phyloP scores from a whole-genome alignment of 2,329 filamentous ascomycete species.

The Beauveria medogensis region DNA sequence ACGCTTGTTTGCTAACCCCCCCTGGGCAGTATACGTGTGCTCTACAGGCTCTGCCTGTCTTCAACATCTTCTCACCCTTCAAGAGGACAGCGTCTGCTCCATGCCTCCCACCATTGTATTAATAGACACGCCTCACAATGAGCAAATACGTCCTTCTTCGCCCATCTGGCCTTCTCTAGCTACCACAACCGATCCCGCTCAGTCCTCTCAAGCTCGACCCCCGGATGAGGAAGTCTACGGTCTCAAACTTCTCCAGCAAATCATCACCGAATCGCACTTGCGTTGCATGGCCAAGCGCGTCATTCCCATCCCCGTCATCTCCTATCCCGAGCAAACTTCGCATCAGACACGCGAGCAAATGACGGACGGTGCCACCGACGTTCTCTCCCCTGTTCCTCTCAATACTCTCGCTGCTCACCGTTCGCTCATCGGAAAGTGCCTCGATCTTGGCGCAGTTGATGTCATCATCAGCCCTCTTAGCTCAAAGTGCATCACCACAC shows the following conservation, averaged over 20 bases:
- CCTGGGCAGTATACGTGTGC: constrained; percentile 43
- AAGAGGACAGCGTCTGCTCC: constrained; percentile 43
- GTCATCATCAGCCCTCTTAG: constrained; percentile 75
- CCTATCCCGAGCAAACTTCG: constrained; percentile 25
- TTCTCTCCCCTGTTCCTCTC: constrained; percentile 12
- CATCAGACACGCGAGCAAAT: constrained; percentile 23
- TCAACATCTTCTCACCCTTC: constrained; percentile 42
- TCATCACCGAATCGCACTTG: constrained; percentile 50
- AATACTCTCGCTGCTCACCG: constrained; percentile 24
- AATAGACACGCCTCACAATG: constrained; percentile 47
- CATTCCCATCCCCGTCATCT: constrained; percentile 47
- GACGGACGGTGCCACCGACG: constrained; percentile 32
- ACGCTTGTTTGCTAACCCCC: constrained; percentile 12
- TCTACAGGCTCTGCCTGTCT: constrained; percentile 45
- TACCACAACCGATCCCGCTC: constrained; percentile 30
- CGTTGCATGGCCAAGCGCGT: constrained; percentile 49
- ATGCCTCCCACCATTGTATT: constrained; percentile 50
- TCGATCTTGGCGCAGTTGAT: constrained; percentile 82
- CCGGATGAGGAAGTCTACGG: constrained; percentile 46
- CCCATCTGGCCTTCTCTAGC: constrained; percentile 20
- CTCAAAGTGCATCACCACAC: constrained; percentile 61
- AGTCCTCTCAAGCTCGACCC: constrained; percentile 32
- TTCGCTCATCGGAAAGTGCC: constrained; percentile 55
- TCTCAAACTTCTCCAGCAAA: constrained; percentile 44
- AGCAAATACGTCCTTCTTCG: constrained; percentile 24